A percentile compares a stretch with the other conserved stretches of the same genome.
Evolutionary conservation across 2,329 filamentous ascomycete genomes (phyloP).

Genomic region (Cordyceps fumosorosea): DNA sequence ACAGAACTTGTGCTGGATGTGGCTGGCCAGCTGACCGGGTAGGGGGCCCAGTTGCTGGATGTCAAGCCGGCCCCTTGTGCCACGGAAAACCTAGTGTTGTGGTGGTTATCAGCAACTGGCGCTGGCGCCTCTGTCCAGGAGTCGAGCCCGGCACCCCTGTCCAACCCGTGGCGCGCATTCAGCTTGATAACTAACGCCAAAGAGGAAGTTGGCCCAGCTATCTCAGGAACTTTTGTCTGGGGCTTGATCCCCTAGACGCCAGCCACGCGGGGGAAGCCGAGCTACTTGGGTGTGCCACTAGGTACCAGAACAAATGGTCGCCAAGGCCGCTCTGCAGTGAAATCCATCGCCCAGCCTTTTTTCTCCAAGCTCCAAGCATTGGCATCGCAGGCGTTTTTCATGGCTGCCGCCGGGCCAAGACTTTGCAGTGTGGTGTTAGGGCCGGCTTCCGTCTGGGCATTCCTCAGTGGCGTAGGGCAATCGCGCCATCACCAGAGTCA

Average conservation of each 20-base stretch:
- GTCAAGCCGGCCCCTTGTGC: background rate
- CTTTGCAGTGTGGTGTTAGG: background rate
- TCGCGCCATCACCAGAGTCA: background rate
- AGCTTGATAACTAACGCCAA: background rate
- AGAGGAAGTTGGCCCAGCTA: background rate
- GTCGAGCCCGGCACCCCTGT: too few species aligned
- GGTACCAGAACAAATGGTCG: background rate
- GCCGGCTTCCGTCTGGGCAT: slow-evolving; percentile 5
- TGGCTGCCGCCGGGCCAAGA: background rate
- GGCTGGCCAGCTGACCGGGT: background rate
- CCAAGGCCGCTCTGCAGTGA: background rate
- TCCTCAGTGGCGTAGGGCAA: background rate
- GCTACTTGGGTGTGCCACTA: too few species aligned
- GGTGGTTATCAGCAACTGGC: background rate
- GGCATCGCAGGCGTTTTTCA: too few species aligned
- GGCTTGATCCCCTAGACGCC: slow-evolving; percentile 1
- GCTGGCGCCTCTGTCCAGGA: background rate
- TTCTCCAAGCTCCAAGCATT: too few species aligned
- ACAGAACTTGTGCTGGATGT: background rate
- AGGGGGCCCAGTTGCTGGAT: background rate
- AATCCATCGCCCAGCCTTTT: background rate
- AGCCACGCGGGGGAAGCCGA: background rate
- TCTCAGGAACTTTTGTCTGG: background rate
- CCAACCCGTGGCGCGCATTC: background rate
- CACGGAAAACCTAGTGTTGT: background rate